These are phyloP conservation scores for Sugiyamaella chiloensis DNA, from an alignment of 805 yeast genomes.

Conservation along the genomic window DNA sequence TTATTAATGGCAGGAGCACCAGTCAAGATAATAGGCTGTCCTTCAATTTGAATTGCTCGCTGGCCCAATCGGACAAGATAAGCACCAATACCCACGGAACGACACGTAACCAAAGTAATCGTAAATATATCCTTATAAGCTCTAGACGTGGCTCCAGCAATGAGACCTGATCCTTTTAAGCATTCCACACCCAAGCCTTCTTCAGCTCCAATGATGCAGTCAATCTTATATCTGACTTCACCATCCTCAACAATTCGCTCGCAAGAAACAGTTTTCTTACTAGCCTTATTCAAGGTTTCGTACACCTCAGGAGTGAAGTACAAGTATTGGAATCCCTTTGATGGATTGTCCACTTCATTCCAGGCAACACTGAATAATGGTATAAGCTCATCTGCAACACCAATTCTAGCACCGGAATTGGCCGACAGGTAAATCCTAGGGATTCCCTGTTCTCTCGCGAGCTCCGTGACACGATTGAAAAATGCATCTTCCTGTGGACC, in stretches of 20 bases:
- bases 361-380: slow-evolving; percentile 90
- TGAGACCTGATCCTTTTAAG: slow-evolving; percentile 95
- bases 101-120: slow-evolving; percentile 96
- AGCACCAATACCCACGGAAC: slow-evolving; percentile 99
- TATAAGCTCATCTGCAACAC: slow-evolving; percentile 93
- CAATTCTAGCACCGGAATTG: slow-evolving; percentile 98
- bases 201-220: slow-evolving; percentile 85
- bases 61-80: slow-evolving; percentile 97
- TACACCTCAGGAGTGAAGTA: slow-evolving; percentile 69
- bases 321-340: slow-evolving; percentile 86
- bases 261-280: slow-evolving; percentile 55
- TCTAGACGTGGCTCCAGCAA: slow-evolving; percentile 97
- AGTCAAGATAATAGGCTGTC: slow-evolving; percentile 96
- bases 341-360: slow-evolving; percentile 72
- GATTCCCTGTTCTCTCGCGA: slow-evolving; percentile 84
- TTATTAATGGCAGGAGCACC: slow-evolving; percentile 99
- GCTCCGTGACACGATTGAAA: slow-evolving; percentile 89
- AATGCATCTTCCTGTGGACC: slow-evolving; percentile 95
- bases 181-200: slow-evolving; percentile 99
- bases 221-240: slow-evolving; percentile 75
- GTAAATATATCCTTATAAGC: slow-evolving; percentile 98
- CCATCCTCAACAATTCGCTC: slow-evolving; percentile 83
- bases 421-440: slow-evolving; percentile 97
- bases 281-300: slow-evolving; percentile 46
- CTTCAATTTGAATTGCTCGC: slow-evolving; percentile 98